Conservation (phyloP, 2,329 filamentous ascomycete species). For the Moelleriella libera region DNA sequence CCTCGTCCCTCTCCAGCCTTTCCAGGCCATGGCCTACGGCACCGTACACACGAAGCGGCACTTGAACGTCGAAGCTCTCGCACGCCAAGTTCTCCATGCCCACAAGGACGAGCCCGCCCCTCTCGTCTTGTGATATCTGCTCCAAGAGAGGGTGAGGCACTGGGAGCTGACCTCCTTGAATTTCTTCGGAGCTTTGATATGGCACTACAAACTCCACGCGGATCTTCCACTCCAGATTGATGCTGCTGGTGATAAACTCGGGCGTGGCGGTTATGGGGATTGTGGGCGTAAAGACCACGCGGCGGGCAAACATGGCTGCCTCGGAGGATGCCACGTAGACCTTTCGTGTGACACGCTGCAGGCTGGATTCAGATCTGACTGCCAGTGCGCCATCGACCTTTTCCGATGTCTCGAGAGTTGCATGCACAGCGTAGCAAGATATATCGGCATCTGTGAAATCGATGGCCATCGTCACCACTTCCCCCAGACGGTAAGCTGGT, state of each 20-base stretch:
- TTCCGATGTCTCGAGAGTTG: constrained; percentile 76
- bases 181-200: constrained; percentile 21
- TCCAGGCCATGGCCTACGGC: constrained; percentile 43
- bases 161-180: constrained; percentile 8
- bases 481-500: constrained; percentile 78
- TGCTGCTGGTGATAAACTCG: constrained; percentile 80
- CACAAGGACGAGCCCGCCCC: constrained; percentile 58
- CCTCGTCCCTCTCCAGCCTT: constrained; percentile 40
- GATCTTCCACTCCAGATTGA: constrained; percentile 79
- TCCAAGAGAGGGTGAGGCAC: constrained; percentile 48
- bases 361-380: constrained; percentile 70
- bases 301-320: constrained; percentile 66
- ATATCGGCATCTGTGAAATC: constrained; percentile 70
- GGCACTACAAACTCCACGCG: constrained; percentile 87
- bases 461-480: constrained; percentile 69
- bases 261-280: constrained; percentile 78
- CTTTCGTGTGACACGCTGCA: constrained; percentile 74
- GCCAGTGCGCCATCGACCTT: constrained; percentile 69
- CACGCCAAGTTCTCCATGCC: constrained; percentile 66
- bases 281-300: constrained; percentile 67
- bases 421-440: constrained; percentile 73
- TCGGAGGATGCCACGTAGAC: constrained; percentile 68
- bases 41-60: constrained; percentile 71
- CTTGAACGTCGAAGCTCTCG: constrained; percentile 82
- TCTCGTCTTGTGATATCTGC: constrained; percentile 63